Evolutionary conservation across 768 basidiomycete species (phyloP).

Genomic region (Termitomyces sp.): DNA sequence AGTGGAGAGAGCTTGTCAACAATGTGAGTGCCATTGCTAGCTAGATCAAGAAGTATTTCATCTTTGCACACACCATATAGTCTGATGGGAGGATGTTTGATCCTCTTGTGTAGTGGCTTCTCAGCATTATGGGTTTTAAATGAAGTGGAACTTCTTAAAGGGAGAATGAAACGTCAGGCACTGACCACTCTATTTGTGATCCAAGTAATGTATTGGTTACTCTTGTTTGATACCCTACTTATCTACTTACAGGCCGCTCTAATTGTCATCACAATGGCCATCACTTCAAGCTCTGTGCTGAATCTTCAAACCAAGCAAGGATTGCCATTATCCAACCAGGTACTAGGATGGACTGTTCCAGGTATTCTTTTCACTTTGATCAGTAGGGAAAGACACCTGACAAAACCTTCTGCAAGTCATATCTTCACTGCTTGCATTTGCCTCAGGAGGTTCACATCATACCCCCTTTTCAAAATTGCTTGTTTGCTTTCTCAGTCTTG

Average conservation of each 20-base stretch:
- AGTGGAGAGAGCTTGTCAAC: constrained; percentile 56
- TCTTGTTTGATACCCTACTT: no score
- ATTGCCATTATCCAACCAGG: constrained; percentile 57
- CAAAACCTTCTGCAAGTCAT: constrained; percentile 30
- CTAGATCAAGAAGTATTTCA: background rate
- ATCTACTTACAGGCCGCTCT: constrained; percentile 34
- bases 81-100: constrained; percentile 42
- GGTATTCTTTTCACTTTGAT: constrained; percentile 31
- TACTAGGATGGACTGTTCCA: constrained; percentile 61
- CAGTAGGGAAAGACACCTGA: background rate
- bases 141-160: constrained; percentile 6
- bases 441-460: constrained; percentile 29
- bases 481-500: constrained; percentile 66
- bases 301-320: constrained; percentile 66
- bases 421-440: constrained; percentile 51
- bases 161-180: constrained; percentile 3
- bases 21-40: constrained; percentile 47
- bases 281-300: constrained; percentile 55
- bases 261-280: constrained; percentile 40
- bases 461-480: constrained; percentile 49
- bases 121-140: constrained; percentile 10
- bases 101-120: constrained; percentile 34
- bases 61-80: constrained; percentile 29
- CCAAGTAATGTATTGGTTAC: constrained; percentile 19
- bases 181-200: constrained; percentile 7